Evolutionary conservation across 83 land plant genomes (phyloP).

Genomic region (Picea engelmannii): DNA sequence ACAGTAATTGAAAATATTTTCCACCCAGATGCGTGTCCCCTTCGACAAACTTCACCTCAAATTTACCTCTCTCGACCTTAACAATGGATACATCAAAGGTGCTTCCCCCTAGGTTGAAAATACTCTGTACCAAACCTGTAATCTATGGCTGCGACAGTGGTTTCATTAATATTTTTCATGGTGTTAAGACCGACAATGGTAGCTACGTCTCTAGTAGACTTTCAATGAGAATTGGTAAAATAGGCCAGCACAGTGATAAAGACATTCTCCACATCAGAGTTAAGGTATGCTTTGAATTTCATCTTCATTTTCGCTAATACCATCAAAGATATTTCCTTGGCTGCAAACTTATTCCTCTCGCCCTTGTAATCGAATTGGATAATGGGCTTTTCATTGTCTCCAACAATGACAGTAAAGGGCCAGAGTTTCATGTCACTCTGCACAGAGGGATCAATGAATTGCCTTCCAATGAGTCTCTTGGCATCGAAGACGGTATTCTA

Average conservation of each 20-base stretch:
- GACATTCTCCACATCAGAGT: conserved; percentile 18
- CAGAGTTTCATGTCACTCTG: too few species aligned
- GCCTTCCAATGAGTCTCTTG: conserved; percentile 21
- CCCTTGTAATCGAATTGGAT: conserved; percentile 17
- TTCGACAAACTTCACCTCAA: conserved; percentile 24
- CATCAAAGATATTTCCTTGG: conserved; percentile 25
- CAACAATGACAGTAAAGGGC: too few species aligned
- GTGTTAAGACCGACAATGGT: conserved; percentile 17
- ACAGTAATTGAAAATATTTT: not conserved
- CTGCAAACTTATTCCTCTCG: conserved; percentile 21
- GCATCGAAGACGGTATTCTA: too few species aligned
- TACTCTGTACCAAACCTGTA: not conserved
- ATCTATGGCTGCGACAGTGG: not conserved
- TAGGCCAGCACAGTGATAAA: conserved; percentile 29
- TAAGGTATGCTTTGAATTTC: conserved; percentile 18
- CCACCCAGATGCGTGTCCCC: conserved; percentile 21
- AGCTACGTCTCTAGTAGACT: conserved; percentile 26
- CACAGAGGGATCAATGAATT: conserved; percentile 21
- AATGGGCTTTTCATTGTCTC: too few species aligned
- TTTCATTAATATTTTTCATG: conserved; percentile 20
- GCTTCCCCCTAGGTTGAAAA: conserved; percentile 21
- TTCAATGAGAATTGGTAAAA: conserved; percentile 21
- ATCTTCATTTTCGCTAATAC: conserved; percentile 22
- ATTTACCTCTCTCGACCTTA: too few species aligned
- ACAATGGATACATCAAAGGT: too few species aligned